These are phyloP conservation scores for Willaertia magna DNA, from an alignment of 208 protist species.

Conservation along the genomic window DNA sequence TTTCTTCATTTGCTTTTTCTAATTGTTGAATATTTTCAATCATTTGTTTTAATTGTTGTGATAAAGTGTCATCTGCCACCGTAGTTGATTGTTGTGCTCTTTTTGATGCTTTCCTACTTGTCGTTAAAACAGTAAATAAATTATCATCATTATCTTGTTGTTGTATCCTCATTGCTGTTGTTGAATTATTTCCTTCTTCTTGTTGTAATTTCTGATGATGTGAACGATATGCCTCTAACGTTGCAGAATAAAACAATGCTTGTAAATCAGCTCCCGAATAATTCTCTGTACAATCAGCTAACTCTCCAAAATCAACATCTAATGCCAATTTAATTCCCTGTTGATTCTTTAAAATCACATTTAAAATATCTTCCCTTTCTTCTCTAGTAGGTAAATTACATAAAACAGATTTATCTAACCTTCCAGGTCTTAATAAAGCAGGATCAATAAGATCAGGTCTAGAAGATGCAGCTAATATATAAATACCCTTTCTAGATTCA, in stretches of 20 bases:
- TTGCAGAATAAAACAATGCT: neutral
- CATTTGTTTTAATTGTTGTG: neutral
- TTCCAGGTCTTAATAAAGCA: constrained; percentile 69
- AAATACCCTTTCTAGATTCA: constrained; percentile 73
- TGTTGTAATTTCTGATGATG: too few relatives aligned
- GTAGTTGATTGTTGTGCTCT: too few relatives aligned
- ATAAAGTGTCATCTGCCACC: neutral
- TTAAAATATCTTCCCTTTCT: constrained; percentile 47
- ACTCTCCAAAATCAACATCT: constrained; percentile 13
- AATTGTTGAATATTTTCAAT: neutral
- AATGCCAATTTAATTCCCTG: constrained; percentile 15
- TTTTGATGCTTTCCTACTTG: neutral
- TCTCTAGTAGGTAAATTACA: constrained; percentile 58
- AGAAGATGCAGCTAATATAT: constrained; percentile 96
- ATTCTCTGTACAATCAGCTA: constrained; percentile 16
- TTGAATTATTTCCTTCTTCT: neutral
- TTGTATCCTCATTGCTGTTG: neutral
- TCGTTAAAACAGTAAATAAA: too few relatives aligned
- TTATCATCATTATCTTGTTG: too few relatives aligned
- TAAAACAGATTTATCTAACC: constrained; percentile 62
- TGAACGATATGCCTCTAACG: neutral
- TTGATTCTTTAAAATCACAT: neutral
- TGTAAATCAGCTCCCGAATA: constrained; percentile 40
- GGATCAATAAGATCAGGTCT: constrained; percentile 91
- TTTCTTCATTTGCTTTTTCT: neutral